Evolutionary conservation across 2,329 filamentous ascomycete genomes (phyloP).

Genomic region (Pseudogymnoascus destructans): DNA sequence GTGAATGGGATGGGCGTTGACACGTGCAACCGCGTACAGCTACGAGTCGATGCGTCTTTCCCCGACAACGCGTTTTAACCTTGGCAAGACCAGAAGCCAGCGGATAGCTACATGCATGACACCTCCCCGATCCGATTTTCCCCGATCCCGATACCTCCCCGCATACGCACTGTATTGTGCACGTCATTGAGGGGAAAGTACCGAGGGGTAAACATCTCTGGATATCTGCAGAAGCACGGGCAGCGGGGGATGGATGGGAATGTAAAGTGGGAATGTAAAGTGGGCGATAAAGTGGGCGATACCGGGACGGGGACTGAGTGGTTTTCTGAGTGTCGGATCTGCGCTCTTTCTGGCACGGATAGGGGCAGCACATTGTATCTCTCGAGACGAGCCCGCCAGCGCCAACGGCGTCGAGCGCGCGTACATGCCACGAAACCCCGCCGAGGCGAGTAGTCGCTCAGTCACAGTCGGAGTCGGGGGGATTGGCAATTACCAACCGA

Average conservation of each 20-base stretch:
- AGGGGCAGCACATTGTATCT: background rate
- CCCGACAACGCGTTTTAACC: background rate
- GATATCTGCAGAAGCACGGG: background rate
- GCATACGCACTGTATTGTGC: background rate
- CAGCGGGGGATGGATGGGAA: background rate
- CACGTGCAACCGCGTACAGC: background rate
- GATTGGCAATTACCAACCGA: background rate
- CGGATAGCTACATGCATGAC: background rate
- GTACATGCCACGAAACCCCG: background rate
- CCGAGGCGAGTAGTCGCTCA: background rate
- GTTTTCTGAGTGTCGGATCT: background rate
- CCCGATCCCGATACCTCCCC: background rate
- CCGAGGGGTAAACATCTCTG: background rate
- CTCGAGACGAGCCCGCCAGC: background rate
- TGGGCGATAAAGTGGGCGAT: background rate
- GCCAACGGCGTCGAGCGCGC: background rate
- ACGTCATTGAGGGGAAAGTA: background rate
- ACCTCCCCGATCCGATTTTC: background rate
- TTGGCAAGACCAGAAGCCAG: background rate
- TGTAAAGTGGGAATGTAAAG: background rate
- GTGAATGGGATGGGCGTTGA: background rate
- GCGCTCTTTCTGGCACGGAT: background rate
- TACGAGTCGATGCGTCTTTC: background rate
- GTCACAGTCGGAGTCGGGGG: background rate
- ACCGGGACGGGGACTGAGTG: background rate